These are phyloP conservation scores for Oryza longistaminata DNA, from an alignment of 176 grass and related monocot genomes.

Conservation along the genomic window DNA sequence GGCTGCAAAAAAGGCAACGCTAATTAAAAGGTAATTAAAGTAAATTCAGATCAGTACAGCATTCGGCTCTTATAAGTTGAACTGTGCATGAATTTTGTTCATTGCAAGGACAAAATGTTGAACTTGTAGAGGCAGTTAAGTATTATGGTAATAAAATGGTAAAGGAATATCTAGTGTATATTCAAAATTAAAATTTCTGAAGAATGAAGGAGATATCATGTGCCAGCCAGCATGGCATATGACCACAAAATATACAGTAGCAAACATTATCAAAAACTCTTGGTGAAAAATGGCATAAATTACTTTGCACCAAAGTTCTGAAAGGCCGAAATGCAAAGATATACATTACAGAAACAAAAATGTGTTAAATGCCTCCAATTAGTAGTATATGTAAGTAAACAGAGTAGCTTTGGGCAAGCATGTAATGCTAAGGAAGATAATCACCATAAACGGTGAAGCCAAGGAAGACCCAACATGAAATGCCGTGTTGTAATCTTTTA, in stretches of 20 bases:
- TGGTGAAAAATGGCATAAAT: conserved; percentile 19
- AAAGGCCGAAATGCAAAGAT: conserved; percentile 23
- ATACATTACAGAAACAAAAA: neutral
- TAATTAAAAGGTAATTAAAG: conserved; percentile 24
- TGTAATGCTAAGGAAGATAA: neutral
- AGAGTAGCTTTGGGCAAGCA: conserved; percentile 9
- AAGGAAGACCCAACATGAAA: neutral
- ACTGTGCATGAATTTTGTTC: neutral
- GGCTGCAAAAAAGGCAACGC: conserved; percentile 43
- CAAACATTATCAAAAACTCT: conserved; percentile 1
- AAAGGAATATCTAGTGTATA: neutral
- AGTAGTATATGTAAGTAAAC: neutral
- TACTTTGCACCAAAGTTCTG: conserved; percentile 15
- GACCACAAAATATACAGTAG: neutral
- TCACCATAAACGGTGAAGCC: neutral
- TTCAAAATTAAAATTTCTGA: conserved; percentile 16
- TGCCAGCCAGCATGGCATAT: neutral
- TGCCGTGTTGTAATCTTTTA: neutral
- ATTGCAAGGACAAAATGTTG: conserved; percentile 26
- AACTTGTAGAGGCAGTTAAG: neutral
- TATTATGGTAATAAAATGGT: conserved; percentile 8
- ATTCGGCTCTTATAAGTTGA: conserved; percentile 5
- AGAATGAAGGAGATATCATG: conserved; percentile 9
- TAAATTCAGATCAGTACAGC: neutral
- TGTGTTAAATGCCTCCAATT: neutral